Conservation (phyloP, 805 yeast genomes). For the Yarrowia keelungensis region DNA sequence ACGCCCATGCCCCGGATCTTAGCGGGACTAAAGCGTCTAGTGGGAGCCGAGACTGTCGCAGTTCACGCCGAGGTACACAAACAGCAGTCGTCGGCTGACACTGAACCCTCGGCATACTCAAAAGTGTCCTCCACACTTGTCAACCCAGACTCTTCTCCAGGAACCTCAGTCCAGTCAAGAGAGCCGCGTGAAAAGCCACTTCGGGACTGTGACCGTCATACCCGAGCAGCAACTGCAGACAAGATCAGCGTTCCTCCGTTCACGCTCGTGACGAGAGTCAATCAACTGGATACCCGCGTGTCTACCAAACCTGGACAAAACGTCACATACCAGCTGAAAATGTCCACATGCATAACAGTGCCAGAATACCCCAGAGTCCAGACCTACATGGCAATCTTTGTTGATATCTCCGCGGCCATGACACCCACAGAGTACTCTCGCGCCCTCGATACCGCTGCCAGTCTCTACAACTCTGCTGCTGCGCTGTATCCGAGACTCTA, state of each 20-base stretch:
- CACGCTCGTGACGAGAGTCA: slow-evolving; percentile 17
- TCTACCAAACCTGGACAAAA: slow-evolving; percentile 1
- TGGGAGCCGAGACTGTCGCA: slow-evolving; percentile 6
- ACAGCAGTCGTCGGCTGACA: slow-evolving; percentile 11
- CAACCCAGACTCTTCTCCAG: slow-evolving; percentile 11
- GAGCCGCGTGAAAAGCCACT: not conserved
- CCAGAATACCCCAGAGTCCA: slow-evolving; percentile 18
- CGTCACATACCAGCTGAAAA: slow-evolving; percentile 20
- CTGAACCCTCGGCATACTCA: slow-evolving; percentile 18
- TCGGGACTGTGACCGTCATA: not conserved
- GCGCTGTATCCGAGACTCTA: slow-evolving; percentile 17
- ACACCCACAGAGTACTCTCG: not conserved
- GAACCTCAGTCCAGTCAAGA: slow-evolving; percentile 19
- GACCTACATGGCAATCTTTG: slow-evolving; percentile 19
- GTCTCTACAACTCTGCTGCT: slow-evolving; percentile 4
- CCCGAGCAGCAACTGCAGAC: slow-evolving; percentile 4
- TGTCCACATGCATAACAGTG: slow-evolving; percentile 24
- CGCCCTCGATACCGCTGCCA: slow-evolving; percentile 1
- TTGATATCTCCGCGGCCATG: slow-evolving; percentile 20
- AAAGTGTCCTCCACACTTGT: slow-evolving; percentile 11
- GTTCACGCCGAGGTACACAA: slow-evolving; percentile 30
- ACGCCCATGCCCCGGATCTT: slow-evolving; percentile 21
- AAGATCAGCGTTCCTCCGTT: slow-evolving; percentile 14
- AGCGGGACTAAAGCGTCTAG: slow-evolving; percentile 20
- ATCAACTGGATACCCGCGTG: slow-evolving; percentile 12